Evolutionary conservation across 768 basidiomycete genomes (phyloP).

Genomic region (Steccherinum ochraceum): DNA sequence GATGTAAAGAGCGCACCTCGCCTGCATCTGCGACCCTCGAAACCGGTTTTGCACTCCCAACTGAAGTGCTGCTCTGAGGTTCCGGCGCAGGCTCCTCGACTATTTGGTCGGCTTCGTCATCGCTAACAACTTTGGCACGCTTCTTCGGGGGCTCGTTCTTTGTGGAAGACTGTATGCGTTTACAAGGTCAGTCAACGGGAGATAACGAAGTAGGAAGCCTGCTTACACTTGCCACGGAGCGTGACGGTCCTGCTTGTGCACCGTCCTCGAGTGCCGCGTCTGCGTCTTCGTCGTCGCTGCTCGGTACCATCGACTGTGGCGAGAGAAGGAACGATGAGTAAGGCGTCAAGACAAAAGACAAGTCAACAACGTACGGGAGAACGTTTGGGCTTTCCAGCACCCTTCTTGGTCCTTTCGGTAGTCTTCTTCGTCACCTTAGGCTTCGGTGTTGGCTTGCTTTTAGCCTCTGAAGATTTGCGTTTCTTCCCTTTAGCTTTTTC

Average conservation of each 20-base stretch:
- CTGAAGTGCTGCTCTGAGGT: too few relatives aligned
- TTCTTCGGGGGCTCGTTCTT: neutral
- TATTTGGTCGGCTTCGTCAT: conserved; percentile 4
- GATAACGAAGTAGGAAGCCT: neutral
- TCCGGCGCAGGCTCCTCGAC: neutral
- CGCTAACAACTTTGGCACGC: neutral
- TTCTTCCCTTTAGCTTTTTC: neutral
- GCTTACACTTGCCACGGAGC: neutral
- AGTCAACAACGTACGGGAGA: neutral
- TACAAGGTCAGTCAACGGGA: neutral
- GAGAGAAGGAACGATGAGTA: too few relatives aligned
- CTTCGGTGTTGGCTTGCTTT: too few relatives aligned
- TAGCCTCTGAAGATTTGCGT: neutral
- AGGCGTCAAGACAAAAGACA: too few relatives aligned
- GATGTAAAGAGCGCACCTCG: too few relatives aligned
- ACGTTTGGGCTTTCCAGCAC: neutral
- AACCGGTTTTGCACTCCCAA: too few relatives aligned
- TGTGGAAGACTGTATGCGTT: neutral
- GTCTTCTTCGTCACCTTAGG: too few relatives aligned
- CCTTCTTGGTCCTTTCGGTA: neutral
- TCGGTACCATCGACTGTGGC: neutral
- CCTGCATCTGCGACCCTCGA: neutral
- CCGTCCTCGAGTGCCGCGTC: too few relatives aligned
- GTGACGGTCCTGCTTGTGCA: neutral
- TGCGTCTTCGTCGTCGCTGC: neutral